Percentiles rank a stretch among this genome's conserved stretches.
Conservation (phyloP, 2,329 filamentous ascomycete species). For the Didymella pomorum region DNA sequence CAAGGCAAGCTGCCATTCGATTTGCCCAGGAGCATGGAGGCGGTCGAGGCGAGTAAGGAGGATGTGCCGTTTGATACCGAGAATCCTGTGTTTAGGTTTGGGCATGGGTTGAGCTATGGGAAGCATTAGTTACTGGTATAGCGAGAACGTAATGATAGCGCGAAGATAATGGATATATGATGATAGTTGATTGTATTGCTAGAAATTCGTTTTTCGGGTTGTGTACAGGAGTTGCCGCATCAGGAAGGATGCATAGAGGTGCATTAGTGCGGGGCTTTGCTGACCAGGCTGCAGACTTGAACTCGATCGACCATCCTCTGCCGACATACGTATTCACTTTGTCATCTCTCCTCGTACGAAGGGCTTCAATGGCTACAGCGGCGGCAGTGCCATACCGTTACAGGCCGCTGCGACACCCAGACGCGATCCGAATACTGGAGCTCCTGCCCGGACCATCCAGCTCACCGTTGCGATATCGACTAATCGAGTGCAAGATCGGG, state of each 20-base stretch:
- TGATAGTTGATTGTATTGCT: too few relatives aligned
- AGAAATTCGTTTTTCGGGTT: too few relatives aligned
- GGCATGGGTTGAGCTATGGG: constrained; percentile 48
- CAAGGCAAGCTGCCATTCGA: constrained; percentile 59
- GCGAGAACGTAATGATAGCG: neutral
- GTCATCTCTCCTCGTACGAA: too few relatives aligned
- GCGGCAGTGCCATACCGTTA: neutral
- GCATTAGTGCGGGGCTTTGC: too few relatives aligned
- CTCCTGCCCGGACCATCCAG: neutral
- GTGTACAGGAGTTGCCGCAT: too few relatives aligned
- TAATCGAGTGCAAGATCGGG: too few relatives aligned
- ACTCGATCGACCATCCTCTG: too few relatives aligned
- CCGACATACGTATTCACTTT: too few relatives aligned
- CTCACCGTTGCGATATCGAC: too few relatives aligned
- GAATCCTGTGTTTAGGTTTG: constrained; percentile 48
- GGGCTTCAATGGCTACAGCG: neutral
- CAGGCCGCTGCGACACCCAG: neutral
- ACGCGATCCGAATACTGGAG: neutral
- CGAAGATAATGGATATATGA: neutral
- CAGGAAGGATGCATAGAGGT: too few relatives aligned
- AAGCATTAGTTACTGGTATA: too few relatives aligned
- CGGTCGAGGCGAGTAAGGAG: constrained; percentile 49
- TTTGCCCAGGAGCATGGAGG: constrained; percentile 55
- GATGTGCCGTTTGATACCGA: constrained; percentile 52
- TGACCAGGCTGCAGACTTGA: too few relatives aligned